Evolutionary conservation across 805 yeast genomes (phyloP).

Genomic region (Saccharomycopsis fibuligera): DNA sequence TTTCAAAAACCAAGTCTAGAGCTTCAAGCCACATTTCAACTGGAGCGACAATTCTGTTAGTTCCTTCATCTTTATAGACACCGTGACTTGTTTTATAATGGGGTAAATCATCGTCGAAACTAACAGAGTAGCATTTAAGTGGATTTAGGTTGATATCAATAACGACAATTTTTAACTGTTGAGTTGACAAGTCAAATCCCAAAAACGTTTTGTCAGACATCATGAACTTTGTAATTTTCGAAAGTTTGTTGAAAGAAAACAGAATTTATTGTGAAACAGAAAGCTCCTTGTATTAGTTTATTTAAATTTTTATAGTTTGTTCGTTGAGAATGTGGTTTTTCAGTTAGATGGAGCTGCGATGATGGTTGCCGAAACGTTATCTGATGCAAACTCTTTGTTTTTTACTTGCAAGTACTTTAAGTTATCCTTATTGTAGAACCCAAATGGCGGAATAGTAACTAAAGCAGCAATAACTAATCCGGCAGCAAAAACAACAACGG

Average conservation of each 20-base stretch:
- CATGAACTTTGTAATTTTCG: no score
- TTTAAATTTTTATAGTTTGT: neutral
- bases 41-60: slow-evolving; percentile 67
- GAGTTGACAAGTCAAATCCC: slow-evolving; percentile 88
- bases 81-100: slow-evolving; percentile 68
- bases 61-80: slow-evolving; percentile 43
- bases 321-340: no score
- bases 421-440: slow-evolving; percentile 15
- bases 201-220: slow-evolving; percentile 30
- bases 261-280: no score
- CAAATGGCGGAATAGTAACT: slow-evolving; percentile 15
- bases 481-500: slow-evolving; percentile 3
- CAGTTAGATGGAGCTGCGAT: neutral
- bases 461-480: slow-evolving; percentile 10
- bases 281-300: no score
- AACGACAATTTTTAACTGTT: slow-evolving; percentile 74
- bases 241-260: no score
- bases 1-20: slow-evolving; percentile 52
- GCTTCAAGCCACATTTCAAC: slow-evolving; percentile 91
- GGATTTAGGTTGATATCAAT: slow-evolving; percentile 49
- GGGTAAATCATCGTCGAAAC: slow-evolving; percentile 61
- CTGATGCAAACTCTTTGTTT: neutral
- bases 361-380: neutral
- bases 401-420: slow-evolving; percentile 2
- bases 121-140: slow-evolving; percentile 54